These are phyloP conservation scores for Trichoderma gamsii DNA, from an alignment of 495 filamentous ascomycete species.

Conservation along the genomic window DNA sequence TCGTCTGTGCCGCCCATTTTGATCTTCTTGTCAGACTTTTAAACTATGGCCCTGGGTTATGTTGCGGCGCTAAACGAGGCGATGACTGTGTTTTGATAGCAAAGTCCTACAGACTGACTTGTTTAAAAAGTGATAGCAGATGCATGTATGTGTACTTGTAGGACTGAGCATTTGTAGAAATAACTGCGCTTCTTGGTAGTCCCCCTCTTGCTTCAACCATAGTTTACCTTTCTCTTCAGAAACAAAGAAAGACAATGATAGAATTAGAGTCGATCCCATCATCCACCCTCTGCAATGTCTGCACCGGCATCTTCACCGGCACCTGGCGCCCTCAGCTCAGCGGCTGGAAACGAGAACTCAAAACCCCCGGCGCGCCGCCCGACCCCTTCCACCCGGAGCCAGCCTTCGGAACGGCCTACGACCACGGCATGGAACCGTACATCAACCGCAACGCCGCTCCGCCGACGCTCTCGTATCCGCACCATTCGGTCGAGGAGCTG, in stretches of 20 bases:
- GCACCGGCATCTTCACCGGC: background rate
- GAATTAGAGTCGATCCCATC: background rate
- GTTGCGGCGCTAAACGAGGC: background rate
- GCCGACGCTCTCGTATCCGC: constrained; percentile 3
- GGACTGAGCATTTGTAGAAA: background rate
- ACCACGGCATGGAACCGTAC: constrained; percentile 5
- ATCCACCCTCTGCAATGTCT: background rate
- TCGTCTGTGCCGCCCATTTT: background rate
- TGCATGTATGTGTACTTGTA: background rate
- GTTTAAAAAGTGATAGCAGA: too few relatives aligned
- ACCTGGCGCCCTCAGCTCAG: background rate
- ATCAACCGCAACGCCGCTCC: background rate
- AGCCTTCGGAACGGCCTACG: background rate
- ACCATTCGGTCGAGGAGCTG: constrained; percentile 4
- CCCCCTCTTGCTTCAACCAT: background rate
- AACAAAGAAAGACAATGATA: background rate
- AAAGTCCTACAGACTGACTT: too few relatives aligned
- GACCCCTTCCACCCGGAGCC: background rate
- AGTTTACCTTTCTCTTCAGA: background rate
- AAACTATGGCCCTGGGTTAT: background rate
- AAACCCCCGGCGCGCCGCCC: background rate
- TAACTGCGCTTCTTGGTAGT: too few relatives aligned
- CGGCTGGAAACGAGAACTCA: background rate
- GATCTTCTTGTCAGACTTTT: background rate
- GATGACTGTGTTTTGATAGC: background rate